A percentile compares a stretch with the other conserved stretches of the same genome.
Evolutionary conservation across 805 yeast genomes (phyloP).

Genomic region (Yarrowia divulgata): DNA sequence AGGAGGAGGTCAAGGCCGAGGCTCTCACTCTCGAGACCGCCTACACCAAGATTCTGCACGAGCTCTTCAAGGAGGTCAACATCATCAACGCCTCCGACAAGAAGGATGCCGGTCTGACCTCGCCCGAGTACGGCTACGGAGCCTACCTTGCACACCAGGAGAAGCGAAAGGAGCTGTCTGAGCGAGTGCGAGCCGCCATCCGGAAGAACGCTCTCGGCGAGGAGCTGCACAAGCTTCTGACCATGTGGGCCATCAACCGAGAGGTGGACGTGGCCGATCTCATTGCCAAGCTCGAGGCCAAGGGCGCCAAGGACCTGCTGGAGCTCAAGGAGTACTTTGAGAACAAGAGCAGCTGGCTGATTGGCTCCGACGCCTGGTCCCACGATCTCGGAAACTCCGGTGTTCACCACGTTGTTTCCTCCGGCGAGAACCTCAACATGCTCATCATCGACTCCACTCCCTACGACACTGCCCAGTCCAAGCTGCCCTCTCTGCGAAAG

Average conservation of each 20-base stretch:
- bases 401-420: constrained; percentile 80
- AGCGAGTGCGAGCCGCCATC: constrained; percentile 56
- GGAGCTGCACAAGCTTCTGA: constrained; percentile 57
- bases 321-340: constrained; percentile 56
- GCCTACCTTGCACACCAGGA: constrained; percentile 65
- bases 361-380: constrained; percentile 96
- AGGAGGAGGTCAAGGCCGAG: constrained; percentile 51
- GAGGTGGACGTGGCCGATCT: constrained; percentile 49
- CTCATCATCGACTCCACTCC: constrained; percentile 89
- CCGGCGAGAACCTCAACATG: constrained; percentile 80
- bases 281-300: constrained; percentile 26
- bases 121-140: constrained; percentile 92
- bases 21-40: constrained; percentile 72
- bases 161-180: constrained; percentile 57
- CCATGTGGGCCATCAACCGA: constrained; percentile 68
- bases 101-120: constrained; percentile 55
- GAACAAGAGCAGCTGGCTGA: constrained; percentile 72
- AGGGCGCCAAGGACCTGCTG: constrained; percentile 50
- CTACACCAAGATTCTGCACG: constrained; percentile 75
- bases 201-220: constrained; percentile 54
- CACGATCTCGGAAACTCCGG: constrained; percentile 92
- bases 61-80: constrained; percentile 65
- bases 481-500: constrained; percentile 58
- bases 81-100: constrained; percentile 66
- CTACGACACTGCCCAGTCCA: constrained; percentile 52